phyloP scores from a whole-genome alignment of 805 yeast genomes.

The Isabelozyma rhagii region DNA sequence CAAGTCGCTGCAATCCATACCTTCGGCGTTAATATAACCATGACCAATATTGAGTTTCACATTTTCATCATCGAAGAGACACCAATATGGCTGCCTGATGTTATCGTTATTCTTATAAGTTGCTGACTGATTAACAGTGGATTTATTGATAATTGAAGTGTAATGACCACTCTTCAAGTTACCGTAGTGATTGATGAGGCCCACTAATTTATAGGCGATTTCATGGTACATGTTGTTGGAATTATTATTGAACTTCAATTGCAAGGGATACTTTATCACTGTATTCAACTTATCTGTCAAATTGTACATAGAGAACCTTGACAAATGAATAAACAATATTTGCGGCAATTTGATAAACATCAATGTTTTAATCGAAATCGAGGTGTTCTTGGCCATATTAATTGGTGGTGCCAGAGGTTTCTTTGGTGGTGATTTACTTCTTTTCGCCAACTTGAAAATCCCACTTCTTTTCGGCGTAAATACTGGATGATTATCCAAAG shows the following conservation, averaged over 20 bases:
- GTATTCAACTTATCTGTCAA: slow-evolving; percentile 52
- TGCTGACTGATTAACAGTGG: slow-evolving; percentile 5
- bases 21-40: slow-evolving; percentile 40
- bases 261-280: slow-evolving; percentile 53
- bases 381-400: slow-evolving; percentile 2
- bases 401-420: slow-evolving; percentile 8
- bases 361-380: slow-evolving; percentile 22
- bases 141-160: slow-evolving; percentile 60
- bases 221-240: slow-evolving; percentile 22
- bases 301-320: slow-evolving; percentile 45
- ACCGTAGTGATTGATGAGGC: slow-evolving; percentile 71
- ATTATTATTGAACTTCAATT: slow-evolving; percentile 42
- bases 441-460: slow-evolving; percentile 28
- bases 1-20: slow-evolving; percentile 21
- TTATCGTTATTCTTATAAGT: slow-evolving; percentile 12
- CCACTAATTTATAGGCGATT: slow-evolving; percentile 52
- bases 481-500: slow-evolving; percentile 34
- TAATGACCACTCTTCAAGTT: slow-evolving; percentile 73
- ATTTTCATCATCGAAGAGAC: slow-evolving; percentile 70
- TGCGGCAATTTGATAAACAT: slow-evolving; percentile 34
- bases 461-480: slow-evolving; percentile 33
- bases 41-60: slow-evolving; percentile 44
- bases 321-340: slow-evolving; percentile 37
- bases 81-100: slow-evolving; percentile 54
- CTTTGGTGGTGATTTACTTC: slow-evolving; percentile 34